Base-by-base conservation (phyloP, 2,329 filamentous ascomycete species). In the Colletotrichum tamarilloi region DNA sequence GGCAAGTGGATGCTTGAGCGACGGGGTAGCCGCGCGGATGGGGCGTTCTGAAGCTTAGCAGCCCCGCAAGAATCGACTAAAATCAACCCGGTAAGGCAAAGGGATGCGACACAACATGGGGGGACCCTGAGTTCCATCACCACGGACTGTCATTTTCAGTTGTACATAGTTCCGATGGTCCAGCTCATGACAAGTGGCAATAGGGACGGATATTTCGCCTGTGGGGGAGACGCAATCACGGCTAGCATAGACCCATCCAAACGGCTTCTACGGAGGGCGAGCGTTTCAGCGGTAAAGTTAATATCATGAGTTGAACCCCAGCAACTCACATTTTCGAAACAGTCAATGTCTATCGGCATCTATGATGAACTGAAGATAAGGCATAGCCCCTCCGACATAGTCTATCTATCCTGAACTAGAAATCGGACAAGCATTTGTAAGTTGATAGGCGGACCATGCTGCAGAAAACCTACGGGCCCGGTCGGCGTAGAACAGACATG, bases 211-310 rank as follows among this genome's bases (percentile, higher is more conserved):
- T 16, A 30, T 16, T 32, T n/a, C 32, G 16, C 26, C 26, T 11
- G 55, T 57, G 38, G 52, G 46, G 55, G 35, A 55, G 22, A 28
- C 62, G 46, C 26, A 46, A 49, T 65, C 14, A 35, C n/a, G 24
- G 9, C 42, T 24, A 38, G 3, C 14, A 56, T 38, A 24, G 55
- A 7, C 38, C 12, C 12, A 8, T 30, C 28, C 64, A n/a, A 22
- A 22, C 38, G 28, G 26, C 14, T n/a, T 49, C 55, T 32, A 30
- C 38, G 53, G 62, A 53, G 12, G 59, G 38, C 62, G 52, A 66
- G 38, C 28, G 60, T 70, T 70, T 53, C 67, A 66, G 38, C 42
- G 22, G 24, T n/a, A 59, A 66, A 70, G 60, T 66, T 30, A 58
- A 66, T 32, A 60, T 66, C 19, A 60, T 67, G 8, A 59, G 55